These are phyloP conservation scores for Botrytis cinerea DNA, from an alignment of 2,329 filamentous ascomycete genomes.

Conservation along the genomic window DNA sequence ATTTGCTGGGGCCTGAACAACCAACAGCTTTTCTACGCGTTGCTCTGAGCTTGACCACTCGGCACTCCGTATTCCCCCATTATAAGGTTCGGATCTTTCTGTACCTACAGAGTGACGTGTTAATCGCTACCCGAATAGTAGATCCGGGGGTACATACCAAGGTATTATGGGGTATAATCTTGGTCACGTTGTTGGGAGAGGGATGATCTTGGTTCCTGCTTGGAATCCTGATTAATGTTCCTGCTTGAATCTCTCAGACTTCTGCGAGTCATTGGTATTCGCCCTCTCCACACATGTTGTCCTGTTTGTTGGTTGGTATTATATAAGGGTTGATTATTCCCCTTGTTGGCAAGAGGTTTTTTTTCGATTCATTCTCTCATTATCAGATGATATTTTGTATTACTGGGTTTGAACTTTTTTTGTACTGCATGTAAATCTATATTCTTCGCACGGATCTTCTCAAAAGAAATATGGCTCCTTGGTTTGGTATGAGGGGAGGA, in stretches of 20 bases:
- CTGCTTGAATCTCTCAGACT: neutral
- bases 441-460: neutral
- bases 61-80: neutral
- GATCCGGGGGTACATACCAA: slow-evolving; percentile 3
- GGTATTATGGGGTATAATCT: neutral
- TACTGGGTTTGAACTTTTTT: neutral
- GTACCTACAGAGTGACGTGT: slow-evolving; percentile 5
- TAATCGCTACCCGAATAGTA: slow-evolving; percentile 8
- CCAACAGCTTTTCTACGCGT: neutral
- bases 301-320: neutral
- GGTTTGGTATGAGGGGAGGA: slow-evolving; percentile 55
- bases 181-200: slow-evolving; percentile 11
- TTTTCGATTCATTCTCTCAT: neutral
- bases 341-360: neutral
- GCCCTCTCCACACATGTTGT: neutral
- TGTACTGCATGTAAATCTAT: slow-evolving; percentile 7
- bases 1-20: neutral
- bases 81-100: neutral
- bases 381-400: neutral
- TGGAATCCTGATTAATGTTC: slow-evolving; percentile 1
- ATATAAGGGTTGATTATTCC: slow-evolving; percentile 16
- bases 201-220: neutral
- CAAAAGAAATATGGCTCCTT: slow-evolving; percentile 34
- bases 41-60: neutral
- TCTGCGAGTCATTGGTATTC: slow-evolving; percentile 3